Percentiles rank a stretch among this genome's conserved stretches.
Conservation (phyloP, 1,284 basidiomycete species). For the Apiotrichum veenhuisii region DNA sequence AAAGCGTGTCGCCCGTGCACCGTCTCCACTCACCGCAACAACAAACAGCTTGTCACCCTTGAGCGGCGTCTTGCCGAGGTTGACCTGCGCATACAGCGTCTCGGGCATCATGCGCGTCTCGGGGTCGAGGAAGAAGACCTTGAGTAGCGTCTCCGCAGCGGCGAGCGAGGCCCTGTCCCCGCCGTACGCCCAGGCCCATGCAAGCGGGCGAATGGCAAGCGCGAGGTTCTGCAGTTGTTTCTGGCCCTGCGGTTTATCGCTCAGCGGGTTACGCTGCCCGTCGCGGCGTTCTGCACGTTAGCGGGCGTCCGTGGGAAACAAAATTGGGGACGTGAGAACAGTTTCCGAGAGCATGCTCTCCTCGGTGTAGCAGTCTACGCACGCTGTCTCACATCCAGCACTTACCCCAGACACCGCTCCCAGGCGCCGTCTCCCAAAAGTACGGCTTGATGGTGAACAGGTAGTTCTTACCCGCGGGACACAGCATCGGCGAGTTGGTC, state of each 20-base stretch:
- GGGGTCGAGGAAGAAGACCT: constrained; percentile 35
- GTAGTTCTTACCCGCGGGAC: constrained; percentile 27
- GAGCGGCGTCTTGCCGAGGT: constrained; percentile 21
- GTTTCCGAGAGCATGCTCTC: neutral
- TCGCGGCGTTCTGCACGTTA: constrained; percentile 28
- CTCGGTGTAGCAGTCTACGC: neutral
- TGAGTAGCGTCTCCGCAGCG: constrained; percentile 21
- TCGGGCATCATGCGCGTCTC: constrained; percentile 35
- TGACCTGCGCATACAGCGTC: constrained; percentile 32
- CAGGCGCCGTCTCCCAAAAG: constrained; percentile 27
- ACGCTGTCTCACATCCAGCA: neutral
- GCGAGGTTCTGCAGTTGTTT: constrained; percentile 27
- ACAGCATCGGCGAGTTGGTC: constrained; percentile 24
- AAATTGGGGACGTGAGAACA: too few species aligned
- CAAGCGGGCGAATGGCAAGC: constrained; percentile 20
- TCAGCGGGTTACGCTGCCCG: constrained; percentile 34
- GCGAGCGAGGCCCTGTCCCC: constrained; percentile 4
- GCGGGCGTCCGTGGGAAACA: neutral
- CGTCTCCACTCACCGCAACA: constrained; percentile 28
- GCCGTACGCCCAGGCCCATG: constrained; percentile 17
- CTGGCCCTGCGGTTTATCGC: constrained; percentile 30
- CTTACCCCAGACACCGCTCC: constrained; percentile 29
- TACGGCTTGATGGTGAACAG: constrained; percentile 36
- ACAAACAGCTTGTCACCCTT: constrained; percentile 30
- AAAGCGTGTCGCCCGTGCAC: too few species aligned